These are phyloP conservation scores for Ambrosia trifida DNA, from an alignment of 129 eudicot species.

Conservation along the genomic window DNA sequence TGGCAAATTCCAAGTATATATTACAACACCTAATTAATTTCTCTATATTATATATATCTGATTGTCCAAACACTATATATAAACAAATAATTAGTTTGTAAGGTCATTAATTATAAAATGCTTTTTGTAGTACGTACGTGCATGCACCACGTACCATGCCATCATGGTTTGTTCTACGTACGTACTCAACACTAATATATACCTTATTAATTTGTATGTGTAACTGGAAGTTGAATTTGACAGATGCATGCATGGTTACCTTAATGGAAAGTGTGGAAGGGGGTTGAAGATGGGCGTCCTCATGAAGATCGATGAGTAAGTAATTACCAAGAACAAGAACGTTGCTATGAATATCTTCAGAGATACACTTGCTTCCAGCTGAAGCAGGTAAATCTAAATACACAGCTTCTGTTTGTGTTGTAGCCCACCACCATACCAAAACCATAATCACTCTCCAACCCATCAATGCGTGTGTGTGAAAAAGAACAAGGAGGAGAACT, in stretches of 20 bases:
- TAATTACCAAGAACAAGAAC: constrained; percentile 61
- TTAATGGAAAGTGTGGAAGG: constrained; percentile 39
- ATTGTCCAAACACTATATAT: no score
- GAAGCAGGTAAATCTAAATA: constrained; percentile 53
- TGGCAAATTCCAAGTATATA: no score
- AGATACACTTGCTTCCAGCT: constrained; percentile 65
- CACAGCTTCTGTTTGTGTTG: constrained; percentile 27
- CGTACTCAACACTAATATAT: no score
- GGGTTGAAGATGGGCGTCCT: constrained; percentile 23
- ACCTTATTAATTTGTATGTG: no score
- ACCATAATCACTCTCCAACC: constrained; percentile 24
- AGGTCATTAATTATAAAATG: no score
- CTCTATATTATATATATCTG: no score
- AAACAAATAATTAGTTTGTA: no score
- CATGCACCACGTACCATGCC: no score
- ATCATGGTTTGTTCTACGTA: no score
- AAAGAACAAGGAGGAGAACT: constrained; percentile 4
- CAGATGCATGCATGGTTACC: constrained; percentile 22
- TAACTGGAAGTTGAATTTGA: no score
- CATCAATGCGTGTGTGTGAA: not conserved
- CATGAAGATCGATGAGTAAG: constrained; percentile 36
- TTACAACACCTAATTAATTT: no score
- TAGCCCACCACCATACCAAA: constrained; percentile 14
- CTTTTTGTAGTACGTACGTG: no score
- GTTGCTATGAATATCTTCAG: constrained; percentile 60